Evolutionary conservation across 768 basidiomycete species (phyloP), one percentile per base, ranked within the genome.

Genomic region (Lyophyllum atratum): DNA sequence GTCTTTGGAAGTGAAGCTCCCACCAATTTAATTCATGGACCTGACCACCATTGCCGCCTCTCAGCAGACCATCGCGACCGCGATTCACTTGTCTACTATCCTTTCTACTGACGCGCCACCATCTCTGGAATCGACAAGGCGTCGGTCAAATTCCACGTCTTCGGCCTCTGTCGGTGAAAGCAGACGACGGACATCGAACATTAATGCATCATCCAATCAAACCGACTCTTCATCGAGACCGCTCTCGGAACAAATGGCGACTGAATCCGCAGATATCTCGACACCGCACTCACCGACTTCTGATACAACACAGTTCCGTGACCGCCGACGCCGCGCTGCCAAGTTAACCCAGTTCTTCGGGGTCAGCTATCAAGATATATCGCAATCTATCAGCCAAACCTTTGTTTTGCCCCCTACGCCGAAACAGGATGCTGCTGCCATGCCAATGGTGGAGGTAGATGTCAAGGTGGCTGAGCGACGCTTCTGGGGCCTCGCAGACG

Each of bases 311-410:
- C 44, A 52, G 26, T 63, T 60, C 45, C 52, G 54, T 31, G 43
- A 34, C 70, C 61, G 61, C 22, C 58, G 78, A n/a, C 66, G 76
- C 8, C 78, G 82, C 28, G 77, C 77, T n/a, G 78, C 76, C 55
- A 86, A 85, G 66, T 68, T 86, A 40, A 74, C 80, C 24, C 78
- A 77, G 43, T 85, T 86, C 69, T 85, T 85, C 65, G 83, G 84
- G 14, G 83, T 84, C 29, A 74, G 69, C 25, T 78, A 77, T 60
- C 70, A 77, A 52, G 79, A 81, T 59, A 70, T 85, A 26, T 67
- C 73, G 4, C 59, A 66, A 24, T 67, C 70, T 2, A 45, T 68
- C 12, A 40, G 57, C 11, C 54, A 58, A 34, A 51, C 56, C 28
- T 29, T 56, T 45, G 21, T 31, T n/a, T 39, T 43, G 11, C 45